Percentiles rank a stretch among this genome's conserved stretches.
Evolutionary conservation across 2,329 filamentous ascomycete species (phyloP).

Genomic region (Gliomastix tumulicola): DNA sequence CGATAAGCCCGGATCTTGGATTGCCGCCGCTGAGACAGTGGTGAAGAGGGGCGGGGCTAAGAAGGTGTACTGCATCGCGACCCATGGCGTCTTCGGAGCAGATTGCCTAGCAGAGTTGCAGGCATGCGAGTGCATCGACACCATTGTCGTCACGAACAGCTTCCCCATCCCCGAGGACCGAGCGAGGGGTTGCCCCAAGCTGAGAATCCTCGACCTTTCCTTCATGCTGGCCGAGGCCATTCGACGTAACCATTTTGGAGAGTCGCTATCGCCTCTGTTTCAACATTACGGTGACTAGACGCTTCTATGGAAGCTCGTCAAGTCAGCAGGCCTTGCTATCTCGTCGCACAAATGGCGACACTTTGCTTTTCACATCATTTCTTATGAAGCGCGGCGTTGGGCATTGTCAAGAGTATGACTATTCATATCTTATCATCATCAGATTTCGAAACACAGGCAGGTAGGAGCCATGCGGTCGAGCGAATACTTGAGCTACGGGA

Average conservation of each 20-base stretch:
- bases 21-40: conserved; percentile 92
- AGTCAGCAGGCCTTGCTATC: neutral
- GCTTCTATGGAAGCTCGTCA: neutral
- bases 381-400: conserved; percentile 4
- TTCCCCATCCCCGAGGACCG: conserved; percentile 82
- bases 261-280: conserved; percentile 67
- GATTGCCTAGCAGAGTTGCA: conserved; percentile 87
- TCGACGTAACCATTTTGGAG: conserved; percentile 91
- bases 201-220: conserved; percentile 84
- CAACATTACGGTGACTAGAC: conserved; percentile 55
- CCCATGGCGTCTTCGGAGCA: conserved; percentile 87
- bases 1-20: conserved; percentile 94
- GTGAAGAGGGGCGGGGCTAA: conserved; percentile 88
- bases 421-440: no score
- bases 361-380: conserved; percentile 1
- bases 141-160: conserved; percentile 93
- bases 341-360: neutral
- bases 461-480: no score
- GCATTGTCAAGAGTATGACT: no score
- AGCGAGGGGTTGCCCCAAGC: conserved; percentile 65
- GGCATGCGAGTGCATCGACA: conserved; percentile 86
- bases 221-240: conserved; percentile 87
- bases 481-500: no score
- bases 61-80: conserved; percentile 96
- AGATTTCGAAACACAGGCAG: no score